Evolutionary conservation across 2,329 filamentous ascomycete species (phyloP).

Genomic region (Aspergillus felis): DNA sequence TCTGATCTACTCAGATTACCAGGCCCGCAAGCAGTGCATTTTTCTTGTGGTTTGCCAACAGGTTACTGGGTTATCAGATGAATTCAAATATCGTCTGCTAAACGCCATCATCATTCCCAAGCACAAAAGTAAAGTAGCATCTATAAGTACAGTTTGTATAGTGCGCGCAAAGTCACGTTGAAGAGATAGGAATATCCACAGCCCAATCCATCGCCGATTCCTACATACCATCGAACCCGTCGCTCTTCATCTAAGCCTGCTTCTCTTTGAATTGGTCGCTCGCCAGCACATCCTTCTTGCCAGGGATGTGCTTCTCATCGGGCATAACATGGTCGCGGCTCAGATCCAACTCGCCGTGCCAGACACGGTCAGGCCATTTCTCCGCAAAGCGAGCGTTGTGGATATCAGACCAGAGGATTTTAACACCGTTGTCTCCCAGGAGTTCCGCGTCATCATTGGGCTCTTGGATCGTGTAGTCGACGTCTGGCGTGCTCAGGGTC

Average conservation of each 20-base stretch:
- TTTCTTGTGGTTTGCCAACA: not conserved
- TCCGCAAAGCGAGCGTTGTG: conserved; percentile 41
- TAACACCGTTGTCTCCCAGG: conserved; percentile 32
- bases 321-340: conserved; percentile 35
- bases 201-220: not conserved
- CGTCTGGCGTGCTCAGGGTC: conserved; percentile 12
- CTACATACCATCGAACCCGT: not conserved
- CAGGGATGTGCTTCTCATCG: conserved; percentile 21
- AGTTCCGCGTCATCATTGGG: conserved; percentile 21
- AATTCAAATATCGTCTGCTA: conserved; percentile 9
- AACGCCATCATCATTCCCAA: conserved; percentile 16
- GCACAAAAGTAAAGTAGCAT: conserved; percentile 6
- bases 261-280: conserved; percentile 23
- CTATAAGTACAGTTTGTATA: conserved; percentile 24
- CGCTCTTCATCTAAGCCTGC: conserved; percentile 8
- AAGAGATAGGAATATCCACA: conserved; percentile 17
- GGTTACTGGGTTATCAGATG: not conserved
- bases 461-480: conserved; percentile 29
- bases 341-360: conserved; percentile 40
- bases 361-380: conserved; percentile 41
- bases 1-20: not conserved
- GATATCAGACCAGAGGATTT: conserved; percentile 45
- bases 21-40: not conserved
- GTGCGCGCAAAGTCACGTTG: conserved; percentile 9
- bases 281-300: conserved; percentile 20